These are phyloP conservation scores for Aurantiochytrium sp. DNA, from an alignment of 108 stramenopile species.

Conservation along the genomic window DNA sequence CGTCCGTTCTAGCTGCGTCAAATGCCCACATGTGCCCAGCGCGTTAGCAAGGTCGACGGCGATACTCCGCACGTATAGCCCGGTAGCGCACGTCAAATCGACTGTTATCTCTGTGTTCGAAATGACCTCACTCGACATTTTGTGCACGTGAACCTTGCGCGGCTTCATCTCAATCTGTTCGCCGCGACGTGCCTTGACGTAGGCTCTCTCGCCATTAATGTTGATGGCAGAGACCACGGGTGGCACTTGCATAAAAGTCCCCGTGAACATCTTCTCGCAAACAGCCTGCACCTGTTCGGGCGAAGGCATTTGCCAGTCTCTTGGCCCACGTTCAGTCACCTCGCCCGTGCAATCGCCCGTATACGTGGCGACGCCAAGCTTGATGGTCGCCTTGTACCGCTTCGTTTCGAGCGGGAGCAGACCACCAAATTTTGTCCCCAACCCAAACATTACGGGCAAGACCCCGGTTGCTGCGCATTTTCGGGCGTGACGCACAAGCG, in stretches of 20 bases:
- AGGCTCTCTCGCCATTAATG: not conserved
- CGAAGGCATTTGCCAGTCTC: not conserved
- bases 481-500: too few species aligned
- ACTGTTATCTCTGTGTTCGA: not conserved
- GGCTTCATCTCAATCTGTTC: not conserved
- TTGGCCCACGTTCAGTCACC: not conserved
- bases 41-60: not conserved
- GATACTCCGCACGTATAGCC: not conserved
- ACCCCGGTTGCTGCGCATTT: not conserved
- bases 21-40: not conserved
- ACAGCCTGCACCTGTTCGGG: not conserved
- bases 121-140: not conserved
- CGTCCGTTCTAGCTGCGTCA: not conserved
- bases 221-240: not conserved
- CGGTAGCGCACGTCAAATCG: not conserved
- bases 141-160: not conserved
- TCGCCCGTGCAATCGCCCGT: not conserved
- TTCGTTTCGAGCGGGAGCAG: not conserved
- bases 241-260: not conserved
- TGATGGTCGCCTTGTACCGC: not conserved
- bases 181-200: not conserved
- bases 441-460: not conserved
- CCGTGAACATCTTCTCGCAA: not conserved
- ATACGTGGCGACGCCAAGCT: not conserved
- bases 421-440: not conserved